These are phyloP conservation scores for Apophysomyces ossiformis DNA, from an alignment of 371 early-diverging fungal species.

Conservation along the genomic window DNA sequence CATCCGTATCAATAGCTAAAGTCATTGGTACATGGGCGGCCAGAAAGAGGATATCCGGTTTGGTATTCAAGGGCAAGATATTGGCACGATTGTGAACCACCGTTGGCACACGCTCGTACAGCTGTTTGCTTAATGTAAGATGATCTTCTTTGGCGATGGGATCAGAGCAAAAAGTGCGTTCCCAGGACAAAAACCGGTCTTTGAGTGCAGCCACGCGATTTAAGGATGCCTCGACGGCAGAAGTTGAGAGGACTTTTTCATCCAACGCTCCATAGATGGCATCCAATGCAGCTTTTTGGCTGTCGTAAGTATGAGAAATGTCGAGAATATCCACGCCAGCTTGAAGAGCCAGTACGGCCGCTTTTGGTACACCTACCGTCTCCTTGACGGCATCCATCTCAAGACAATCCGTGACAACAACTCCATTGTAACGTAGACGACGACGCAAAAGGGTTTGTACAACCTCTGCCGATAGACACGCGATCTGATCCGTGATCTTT, in stretches of 20 bases:
- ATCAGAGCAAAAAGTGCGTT: neutral
- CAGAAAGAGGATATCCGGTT: conserved; percentile 36
- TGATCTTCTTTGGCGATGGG: conserved; percentile 26
- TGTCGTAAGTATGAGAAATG: conserved; percentile 48
- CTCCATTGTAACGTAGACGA: conserved; percentile 44
- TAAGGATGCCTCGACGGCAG: conserved; percentile 28
- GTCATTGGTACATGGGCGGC: conserved; percentile 52
- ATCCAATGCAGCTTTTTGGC: conserved; percentile 38
- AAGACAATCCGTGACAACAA: conserved; percentile 54
- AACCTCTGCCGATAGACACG: conserved; percentile 45
- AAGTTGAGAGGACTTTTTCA: conserved; percentile 13
- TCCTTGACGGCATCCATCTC: conserved; percentile 60
- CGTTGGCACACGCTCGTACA: conserved; percentile 46
- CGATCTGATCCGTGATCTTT: conserved; percentile 33
- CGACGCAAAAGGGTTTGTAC: conserved; percentile 40
- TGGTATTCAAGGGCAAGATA: conserved; percentile 29
- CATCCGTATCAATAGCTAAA: conserved; percentile 49
- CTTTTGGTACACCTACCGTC: conserved; percentile 39
- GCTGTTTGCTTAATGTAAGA: conserved; percentile 26
- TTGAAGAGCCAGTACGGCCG: conserved; percentile 42
- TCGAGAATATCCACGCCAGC: conserved; percentile 59
- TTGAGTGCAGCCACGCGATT: conserved; percentile 41
- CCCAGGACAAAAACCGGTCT: conserved; percentile 42
- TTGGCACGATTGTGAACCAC: conserved; percentile 34
- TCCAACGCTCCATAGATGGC: conserved; percentile 23